Evolutionary conservation across 495 filamentous ascomycete genomes (phyloP).

Genomic region (Annulohypoxylon nitens): DNA sequence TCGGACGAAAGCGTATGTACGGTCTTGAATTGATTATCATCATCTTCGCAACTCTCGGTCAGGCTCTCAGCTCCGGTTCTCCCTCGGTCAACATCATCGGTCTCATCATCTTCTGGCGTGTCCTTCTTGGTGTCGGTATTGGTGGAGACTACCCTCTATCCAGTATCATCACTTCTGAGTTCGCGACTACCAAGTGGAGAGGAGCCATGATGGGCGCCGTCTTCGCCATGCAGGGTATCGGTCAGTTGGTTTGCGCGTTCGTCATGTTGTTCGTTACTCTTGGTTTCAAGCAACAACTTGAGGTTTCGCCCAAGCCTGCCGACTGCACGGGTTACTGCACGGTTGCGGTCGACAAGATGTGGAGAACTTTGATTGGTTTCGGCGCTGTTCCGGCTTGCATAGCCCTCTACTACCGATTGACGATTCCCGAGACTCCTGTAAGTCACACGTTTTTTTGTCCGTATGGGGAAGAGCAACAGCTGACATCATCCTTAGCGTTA

Average conservation of each 20-base stretch:
- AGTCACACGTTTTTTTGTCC: conserved; percentile 64
- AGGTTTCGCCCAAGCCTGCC: conserved; percentile 59
- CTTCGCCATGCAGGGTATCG: conserved; percentile 87
- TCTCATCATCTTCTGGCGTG: conserved; percentile 88
- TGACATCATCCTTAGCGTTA: conserved; percentile 69
- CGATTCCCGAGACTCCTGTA: conserved; percentile 83
- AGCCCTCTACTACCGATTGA: conserved; percentile 84
- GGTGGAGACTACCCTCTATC: conserved; percentile 90
- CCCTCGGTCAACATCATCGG: conserved; percentile 78
- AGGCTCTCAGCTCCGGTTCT: conserved; percentile 77
- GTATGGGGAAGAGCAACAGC: not conserved
- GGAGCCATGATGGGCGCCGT: conserved; percentile 75
- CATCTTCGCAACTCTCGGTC: conserved; percentile 85
- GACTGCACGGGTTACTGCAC: conserved; percentile 74
- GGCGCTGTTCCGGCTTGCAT: conserved; percentile 82
- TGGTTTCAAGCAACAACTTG: conserved; percentile 79
- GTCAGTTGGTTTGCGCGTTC: conserved; percentile 78
- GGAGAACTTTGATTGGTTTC: conserved; percentile 81
- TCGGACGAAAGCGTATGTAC: conserved; percentile 88
- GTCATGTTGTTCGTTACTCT: conserved; percentile 77
- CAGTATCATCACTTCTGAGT: conserved; percentile 86
- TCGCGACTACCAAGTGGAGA: conserved; percentile 49
- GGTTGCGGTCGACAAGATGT: conserved; percentile 86
- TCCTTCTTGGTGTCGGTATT: conserved; percentile 86
- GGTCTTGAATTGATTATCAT: conserved; percentile 90